Base-by-base conservation (phyloP, 2,329 filamentous ascomycete genomes). In the Stagonosporopsis chrysanthemi region DNA sequence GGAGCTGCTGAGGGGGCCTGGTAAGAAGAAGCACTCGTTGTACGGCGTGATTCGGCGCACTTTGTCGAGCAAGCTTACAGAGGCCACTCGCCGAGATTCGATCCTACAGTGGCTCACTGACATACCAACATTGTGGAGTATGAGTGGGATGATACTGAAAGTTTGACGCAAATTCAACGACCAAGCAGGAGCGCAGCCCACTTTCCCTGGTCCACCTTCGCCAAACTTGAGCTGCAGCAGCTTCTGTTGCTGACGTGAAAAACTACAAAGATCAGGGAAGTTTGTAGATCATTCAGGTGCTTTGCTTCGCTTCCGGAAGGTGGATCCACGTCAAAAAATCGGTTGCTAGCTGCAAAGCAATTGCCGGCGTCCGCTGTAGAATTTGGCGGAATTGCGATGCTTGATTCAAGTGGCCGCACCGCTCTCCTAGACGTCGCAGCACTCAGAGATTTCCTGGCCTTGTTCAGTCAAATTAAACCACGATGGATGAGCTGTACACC, bases 31-130 rank as follows among this genome's bases (percentile, higher is more conserved):
- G 33, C 48, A 44, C 22, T 52, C 19, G 49, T 52, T 33, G 19
- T 40, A 35, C 43, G 43, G 48, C 49, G 43, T 42, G 15, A 24
- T 43, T 56, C 54, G 54, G 54, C 44, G 39, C 48, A 31, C 31
- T 22, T 33, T 52, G 6, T 40, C n/a, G 44, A 29, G 26, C 33
- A 19, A 52, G 31, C 26, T 14, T 22, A 22, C 48, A 48, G 33
- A 43, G 38, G 33, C 38, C 19, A 17, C 39, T 48, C 26, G 43
- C 43, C 33, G 44, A 52, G 3, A 35, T 43, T 48, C n/a, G 26
- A 43, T 44, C 39, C 19, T 35, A 14, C 12, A 23, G 7, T 45
- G 38, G 22, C 28, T n/a, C 22, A 33, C 33, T 33, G 12, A 35
- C 36, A 11, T 24, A 38, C 11, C 35, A n/a, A n/a, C 26, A 39